phyloP scores from a whole-genome alignment of 306 rosid species.

The Quercus robur region DNA sequence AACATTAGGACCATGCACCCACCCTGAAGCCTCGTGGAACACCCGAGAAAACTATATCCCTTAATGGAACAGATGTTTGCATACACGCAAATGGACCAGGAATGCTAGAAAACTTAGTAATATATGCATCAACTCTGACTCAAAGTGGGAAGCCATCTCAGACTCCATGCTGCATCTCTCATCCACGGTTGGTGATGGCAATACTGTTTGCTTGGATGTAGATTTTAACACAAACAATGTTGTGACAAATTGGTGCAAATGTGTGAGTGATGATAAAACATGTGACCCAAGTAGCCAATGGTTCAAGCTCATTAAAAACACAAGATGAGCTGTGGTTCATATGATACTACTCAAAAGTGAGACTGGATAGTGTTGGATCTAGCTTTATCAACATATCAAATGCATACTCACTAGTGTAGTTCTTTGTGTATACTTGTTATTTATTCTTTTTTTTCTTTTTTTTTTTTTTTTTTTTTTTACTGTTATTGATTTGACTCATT shows the following conservation, averaged over 20 bases:
- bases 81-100: slow-evolving; percentile 44
- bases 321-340: slow-evolving; percentile 21
- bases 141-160: slow-evolving; percentile 68
- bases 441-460: too few relatives aligned
- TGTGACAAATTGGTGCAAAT: slow-evolving; percentile 65
- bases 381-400: too few relatives aligned
- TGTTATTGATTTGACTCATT: too few relatives aligned
- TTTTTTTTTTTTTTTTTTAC: too few relatives aligned
- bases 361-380: too few relatives aligned
- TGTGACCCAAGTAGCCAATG: slow-evolving; percentile 86
- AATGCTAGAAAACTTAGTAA: slow-evolving; percentile 41
- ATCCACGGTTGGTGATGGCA: slow-evolving; percentile 32
- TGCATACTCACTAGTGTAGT: too few relatives aligned
- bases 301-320: slow-evolving; percentile 71
- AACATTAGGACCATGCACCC: slow-evolving; percentile 50
- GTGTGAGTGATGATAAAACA: slow-evolving; percentile 34
- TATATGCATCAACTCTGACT: slow-evolving; percentile 34
- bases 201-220: slow-evolving; percentile 65
- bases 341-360: too few relatives aligned
- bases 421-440: too few relatives aligned
- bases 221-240: slow-evolving; percentile 45
- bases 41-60: slow-evolving; percentile 34
- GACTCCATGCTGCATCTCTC: slow-evolving; percentile 76
- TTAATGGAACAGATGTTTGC: slow-evolving; percentile 70
- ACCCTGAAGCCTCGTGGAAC: slow-evolving; percentile 54